A percentile compares a stretch with the other conserved stretches of the same genome.
These are phyloP conservation scores for Solanum neorickii DNA, from an alignment of 257 asterid species.

Conservation along the genomic window DNA sequence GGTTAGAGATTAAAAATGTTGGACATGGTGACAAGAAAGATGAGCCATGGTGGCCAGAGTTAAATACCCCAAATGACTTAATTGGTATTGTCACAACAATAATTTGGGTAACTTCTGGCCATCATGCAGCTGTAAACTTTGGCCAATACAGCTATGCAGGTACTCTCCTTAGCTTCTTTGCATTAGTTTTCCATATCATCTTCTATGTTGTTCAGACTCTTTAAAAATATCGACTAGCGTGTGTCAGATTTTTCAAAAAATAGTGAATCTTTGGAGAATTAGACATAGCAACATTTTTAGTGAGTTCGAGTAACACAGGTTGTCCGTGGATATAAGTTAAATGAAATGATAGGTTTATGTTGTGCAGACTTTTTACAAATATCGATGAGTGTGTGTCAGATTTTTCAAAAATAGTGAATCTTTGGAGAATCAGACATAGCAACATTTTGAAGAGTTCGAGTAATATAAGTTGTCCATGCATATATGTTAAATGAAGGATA, in stretches of 20 bases:
- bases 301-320: no score
- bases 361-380: neutral
- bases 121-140: conserved; percentile 80
- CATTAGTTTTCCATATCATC: neutral
- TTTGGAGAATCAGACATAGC: neutral
- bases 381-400: neutral
- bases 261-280: no score
- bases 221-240: neutral
- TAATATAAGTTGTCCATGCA: neutral
- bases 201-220: neutral
- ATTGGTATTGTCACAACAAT: conserved; percentile 49
- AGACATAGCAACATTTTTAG: no score
- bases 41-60: conserved; percentile 70
- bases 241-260: neutral
- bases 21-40: conserved; percentile 31
- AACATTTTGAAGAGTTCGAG: neutral
- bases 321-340: no score
- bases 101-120: conserved; percentile 64
- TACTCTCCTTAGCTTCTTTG: neutral
- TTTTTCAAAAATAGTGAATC: neutral
- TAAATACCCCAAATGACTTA: conserved; percentile 32
- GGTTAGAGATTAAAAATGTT: no score
- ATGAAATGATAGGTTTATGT: neutral
- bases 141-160: conserved; percentile 61
- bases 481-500: neutral